These are phyloP conservation scores for Phytophthora boehmeriae DNA, from an alignment of 352 stramenopile genomes.

Conservation along the genomic window DNA sequence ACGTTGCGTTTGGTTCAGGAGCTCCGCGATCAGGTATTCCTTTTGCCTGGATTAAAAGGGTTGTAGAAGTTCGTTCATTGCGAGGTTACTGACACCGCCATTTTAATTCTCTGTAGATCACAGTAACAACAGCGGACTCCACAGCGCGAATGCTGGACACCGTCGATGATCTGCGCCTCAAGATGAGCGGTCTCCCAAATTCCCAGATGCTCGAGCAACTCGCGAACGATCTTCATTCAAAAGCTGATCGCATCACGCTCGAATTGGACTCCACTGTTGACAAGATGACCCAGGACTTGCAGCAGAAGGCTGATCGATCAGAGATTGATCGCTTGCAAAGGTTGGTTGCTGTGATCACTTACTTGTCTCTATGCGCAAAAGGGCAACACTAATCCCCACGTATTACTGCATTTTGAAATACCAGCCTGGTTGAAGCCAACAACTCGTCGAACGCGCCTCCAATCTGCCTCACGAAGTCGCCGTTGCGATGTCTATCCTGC, in stretches of 20 bases:
- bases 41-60: background rate
- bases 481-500: conserved; percentile 64
- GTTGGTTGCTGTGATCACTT: conserved; percentile 17
- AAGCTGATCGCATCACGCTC: conserved; percentile 28
- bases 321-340: conserved; percentile 59
- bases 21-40: conserved; percentile 58
- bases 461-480: conserved; percentile 55
- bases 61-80: background rate
- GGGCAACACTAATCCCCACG: no score
- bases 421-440: conserved; percentile 41
- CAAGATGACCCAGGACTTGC: conserved; percentile 26
- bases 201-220: conserved; percentile 55
- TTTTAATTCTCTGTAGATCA: conserved; percentile 36
- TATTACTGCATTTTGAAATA: no score
- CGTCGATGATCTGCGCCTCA: conserved; percentile 52
- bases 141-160: conserved; percentile 50
- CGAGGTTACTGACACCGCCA: background rate
- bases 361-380: background rate
- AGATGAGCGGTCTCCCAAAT: conserved; percentile 54
- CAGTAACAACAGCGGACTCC: conserved; percentile 42
- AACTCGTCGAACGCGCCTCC: conserved; percentile 10
- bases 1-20: conserved; percentile 58
- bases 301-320: conserved; percentile 50
- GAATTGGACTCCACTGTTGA: conserved; percentile 24
- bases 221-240: conserved; percentile 44